Base-by-base conservation (phyloP, 2,329 filamentous ascomycete genomes). In the Penicillium sp. region DNA sequence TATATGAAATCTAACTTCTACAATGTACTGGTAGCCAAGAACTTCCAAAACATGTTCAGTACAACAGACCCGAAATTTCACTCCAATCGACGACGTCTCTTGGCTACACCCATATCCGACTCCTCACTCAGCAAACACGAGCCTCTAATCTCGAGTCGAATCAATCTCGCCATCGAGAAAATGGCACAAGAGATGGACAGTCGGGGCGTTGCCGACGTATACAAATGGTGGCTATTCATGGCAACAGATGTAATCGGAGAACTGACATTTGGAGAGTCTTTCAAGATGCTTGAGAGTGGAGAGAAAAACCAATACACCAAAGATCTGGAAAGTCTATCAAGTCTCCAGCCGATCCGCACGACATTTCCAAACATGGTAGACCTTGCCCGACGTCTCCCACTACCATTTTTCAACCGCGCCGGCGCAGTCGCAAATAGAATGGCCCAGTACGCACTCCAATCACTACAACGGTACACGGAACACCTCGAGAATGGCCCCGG, bases 261-360 rank as follows among this genome's bases (percentile, higher is more conserved):
- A 50, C 66, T 86, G 6, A 78, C 72, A 1, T 86, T 86, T 65
- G 83, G 83, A 0, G 77, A 84, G n/a, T 81, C 81, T 0, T 85
- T 85, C 56, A 68, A 70, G 0, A 80, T 80, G 71, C 66, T 86
- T 4, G 81, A 85, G 53, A 65, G 67, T 4, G 81, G 80, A 16
- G 67, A 80, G 75, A 75, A 75, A 68, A 80, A 70, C 41, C 66
- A 75, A 46, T 81, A 81, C 48, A 75, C 70, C 16, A 52, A 61
- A 6, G 76, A 79, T 41, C 63, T 82, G 11, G 67, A 70, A 53
- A 57, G 41, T 0, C 13, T 67, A 5, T 59, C 64, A 2, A 33
- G 49, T 4, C 35, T 66, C 2, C 60, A 58, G 2, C 55, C 63
- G 1, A 61, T 70, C 14, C 61, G 65, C 24, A 63, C 60, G 8